Evolutionary conservation across 257 asterid genomes (phyloP), one percentile per base, ranked within the genome.

Genomic region (Marsdenia floribunda): DNA sequence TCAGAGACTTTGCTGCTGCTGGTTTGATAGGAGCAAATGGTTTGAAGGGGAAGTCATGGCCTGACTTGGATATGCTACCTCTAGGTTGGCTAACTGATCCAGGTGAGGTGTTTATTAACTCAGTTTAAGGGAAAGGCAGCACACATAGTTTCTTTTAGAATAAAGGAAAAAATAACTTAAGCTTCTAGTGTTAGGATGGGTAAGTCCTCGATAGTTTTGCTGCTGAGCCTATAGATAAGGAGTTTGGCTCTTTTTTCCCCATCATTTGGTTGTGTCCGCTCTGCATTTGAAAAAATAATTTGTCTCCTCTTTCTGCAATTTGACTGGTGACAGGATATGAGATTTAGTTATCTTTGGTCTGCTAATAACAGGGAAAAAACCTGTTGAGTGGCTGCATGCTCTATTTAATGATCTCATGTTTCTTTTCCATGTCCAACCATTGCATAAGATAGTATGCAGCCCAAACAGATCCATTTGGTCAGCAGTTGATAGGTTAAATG

Each of bases 21-120:
- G 77, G 79, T 58, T 79, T 90, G 97, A 82, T 82, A 68, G 99
- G 99, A 44, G 93, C 92, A 2, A 80, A 84, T 81, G 96, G 98
- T 46, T 82, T 89, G 81, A 78, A 60, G 19, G 99, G 98, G 78
- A 95, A 83, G 73, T 95, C 98, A 16, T 95, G 99, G 99, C 99
- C 98, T 0, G 99, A 95, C 89, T 89, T 89, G 61, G 99, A 95
- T 83, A 95, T 92, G 98, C 91, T 95, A 72, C 99, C 99, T 6
- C 78, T 95, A 22, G 99, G 99, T 65, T 90, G 96, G 97, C 96
- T 95, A 76, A 85, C 97, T 33, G 84, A 85, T 83, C 82, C 84
- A 84, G 96, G 96, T 94, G 71, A 42, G 73, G 67, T 73, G 50
- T 64, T 44, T 70, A 19, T 29, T 14, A 11, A 37, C 54, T 57